Evolutionary conservation across 331 rosid species (phyloP), one percentile per base, ranked within the genome.

Genomic region (Quercus lobata): DNA sequence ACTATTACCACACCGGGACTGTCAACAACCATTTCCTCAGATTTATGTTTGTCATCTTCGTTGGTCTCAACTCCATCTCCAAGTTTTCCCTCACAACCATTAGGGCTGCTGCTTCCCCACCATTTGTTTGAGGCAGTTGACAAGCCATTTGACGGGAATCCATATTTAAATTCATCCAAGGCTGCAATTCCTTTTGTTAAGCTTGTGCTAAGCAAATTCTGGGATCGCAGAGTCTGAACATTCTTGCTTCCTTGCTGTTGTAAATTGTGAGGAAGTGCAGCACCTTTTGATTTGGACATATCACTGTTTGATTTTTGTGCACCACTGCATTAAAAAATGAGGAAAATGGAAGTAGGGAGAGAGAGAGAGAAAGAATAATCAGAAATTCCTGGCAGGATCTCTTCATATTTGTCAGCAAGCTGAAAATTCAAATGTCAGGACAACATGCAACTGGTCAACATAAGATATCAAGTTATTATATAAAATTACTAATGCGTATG

Each of bases 141-240:
- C 63, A 94, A 84, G 81, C 97, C 92, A 68, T 84, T 80, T 5
- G 90, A 84, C 18, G 98, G 97, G 77, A 90, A 94, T 62, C 98
- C 98, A 29, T 71, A 72, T 76, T 92, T 94, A 74, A 92, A 94
- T 73, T 94, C 97, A 56, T 92, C 94, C 74, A 81, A 71, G 54
- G 86, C 76, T 55, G 86, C 24, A 63, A 83, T 69, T 78, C 89
- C 93, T 86, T 90, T 90, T 63, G 83, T 58, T 80, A 84, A 72
- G 81, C 82, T 78, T 37, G 84, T 37, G 78, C 75, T 75, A 27
- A 22, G 57, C 69, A 60, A 21, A 76, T 72, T 86, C 58, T 81
- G 91, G 3, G 82, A 69, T 2, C 88, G 89, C 49, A 80, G 88
- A 49, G 73, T 80, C 72, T 91, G 93, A 19, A 81, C 54, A 44